Percentiles rank a stretch among this genome's conserved stretches.
Conservation (phyloP, 495 filamentous ascomycete genomes). For the Thozetella sp. region DNA sequence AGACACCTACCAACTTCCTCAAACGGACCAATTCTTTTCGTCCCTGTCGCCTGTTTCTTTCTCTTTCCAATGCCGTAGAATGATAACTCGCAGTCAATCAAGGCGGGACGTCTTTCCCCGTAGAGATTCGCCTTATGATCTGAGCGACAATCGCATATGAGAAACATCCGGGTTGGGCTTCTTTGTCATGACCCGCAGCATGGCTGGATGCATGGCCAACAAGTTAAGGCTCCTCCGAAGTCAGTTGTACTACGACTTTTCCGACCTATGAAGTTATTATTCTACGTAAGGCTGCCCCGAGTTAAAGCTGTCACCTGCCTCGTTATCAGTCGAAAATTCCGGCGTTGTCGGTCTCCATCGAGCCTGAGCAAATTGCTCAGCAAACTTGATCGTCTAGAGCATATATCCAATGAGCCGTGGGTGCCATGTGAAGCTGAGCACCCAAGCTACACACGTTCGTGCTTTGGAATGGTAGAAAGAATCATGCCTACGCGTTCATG, state of each 20-base stretch:
- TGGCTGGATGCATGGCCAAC: slow-evolving; percentile 17
- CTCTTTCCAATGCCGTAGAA: slow-evolving; percentile 2
- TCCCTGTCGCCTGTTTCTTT: no score
- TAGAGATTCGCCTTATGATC: slow-evolving; percentile 17
- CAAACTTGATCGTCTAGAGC: slow-evolving; percentile 12
- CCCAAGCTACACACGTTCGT: slow-evolving; percentile 16
- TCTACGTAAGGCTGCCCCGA: slow-evolving; percentile 11
- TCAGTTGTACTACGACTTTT: slow-evolving; percentile 16
- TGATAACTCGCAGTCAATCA: slow-evolving; percentile 8
- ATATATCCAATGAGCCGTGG: slow-evolving; percentile 16
- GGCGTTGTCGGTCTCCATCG: slow-evolving; percentile 13
- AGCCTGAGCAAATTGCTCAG: slow-evolving; percentile 10
- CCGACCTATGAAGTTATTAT: slow-evolving; percentile 8
- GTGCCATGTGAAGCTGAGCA: slow-evolving; percentile 6
- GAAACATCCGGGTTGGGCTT: slow-evolving; percentile 14
- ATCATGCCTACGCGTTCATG: slow-evolving; percentile 18
- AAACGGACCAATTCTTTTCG: no score
- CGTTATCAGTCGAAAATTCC: slow-evolving; percentile 21
- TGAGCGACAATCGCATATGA: slow-evolving; percentile 6
- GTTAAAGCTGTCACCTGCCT: slow-evolving; percentile 15
- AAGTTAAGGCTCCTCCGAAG: slow-evolving; percentile 13
- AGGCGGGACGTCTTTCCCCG: slow-evolving; percentile 8
- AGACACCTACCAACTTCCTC: no score
- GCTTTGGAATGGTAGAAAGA: slow-evolving; percentile 16
- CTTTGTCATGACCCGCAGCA: slow-evolving; percentile 15